phyloP scores from a whole-genome alignment of 805 yeast species.

The Pichia thaimueangensis region DNA sequence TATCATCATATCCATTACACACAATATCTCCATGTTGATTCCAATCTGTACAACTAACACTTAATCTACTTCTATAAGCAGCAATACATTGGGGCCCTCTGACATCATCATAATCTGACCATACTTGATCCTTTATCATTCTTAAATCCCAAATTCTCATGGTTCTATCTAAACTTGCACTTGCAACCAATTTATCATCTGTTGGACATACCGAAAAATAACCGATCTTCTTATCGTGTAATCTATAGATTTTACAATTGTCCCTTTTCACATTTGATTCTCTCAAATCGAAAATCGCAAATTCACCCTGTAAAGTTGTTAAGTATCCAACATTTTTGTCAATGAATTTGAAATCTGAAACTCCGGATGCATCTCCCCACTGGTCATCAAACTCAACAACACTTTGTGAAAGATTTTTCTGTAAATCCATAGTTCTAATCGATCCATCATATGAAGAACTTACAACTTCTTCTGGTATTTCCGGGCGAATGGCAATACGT shows the following conservation, averaged over 20 bases:
- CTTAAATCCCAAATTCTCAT: conserved; percentile 85
- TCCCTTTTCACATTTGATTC: conserved; percentile 19
- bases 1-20: conserved; percentile 90
- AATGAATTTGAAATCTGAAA: conserved; percentile 66
- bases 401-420: conserved; percentile 53
- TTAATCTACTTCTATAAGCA: conserved; percentile 63
- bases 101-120: conserved; percentile 51
- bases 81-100: conserved; percentile 50
- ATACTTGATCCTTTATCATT: conserved; percentile 36
- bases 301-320: conserved; percentile 76
- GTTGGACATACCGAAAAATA: conserved; percentile 77
- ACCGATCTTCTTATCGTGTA: conserved; percentile 90
- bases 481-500: conserved; percentile 43
- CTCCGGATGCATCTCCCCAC: conserved; percentile 53
- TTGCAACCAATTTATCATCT: conserved; percentile 58
- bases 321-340: conserved; percentile 56
- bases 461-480: conserved; percentile 45
- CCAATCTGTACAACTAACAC: conserved; percentile 85
- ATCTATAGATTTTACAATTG: conserved; percentile 38
- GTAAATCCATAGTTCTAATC: conserved; percentile 63
- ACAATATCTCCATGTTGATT: conserved; percentile 62
- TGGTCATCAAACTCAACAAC: conserved; percentile 49
- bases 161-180: conserved; percentile 85
- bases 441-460: conserved; percentile 88
- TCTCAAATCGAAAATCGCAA: conserved; percentile 69